Evolutionary conservation across 768 basidiomycete species (phyloP), one percentile per base, ranked within the genome.

Genomic region (Phallus indusiatus): DNA sequence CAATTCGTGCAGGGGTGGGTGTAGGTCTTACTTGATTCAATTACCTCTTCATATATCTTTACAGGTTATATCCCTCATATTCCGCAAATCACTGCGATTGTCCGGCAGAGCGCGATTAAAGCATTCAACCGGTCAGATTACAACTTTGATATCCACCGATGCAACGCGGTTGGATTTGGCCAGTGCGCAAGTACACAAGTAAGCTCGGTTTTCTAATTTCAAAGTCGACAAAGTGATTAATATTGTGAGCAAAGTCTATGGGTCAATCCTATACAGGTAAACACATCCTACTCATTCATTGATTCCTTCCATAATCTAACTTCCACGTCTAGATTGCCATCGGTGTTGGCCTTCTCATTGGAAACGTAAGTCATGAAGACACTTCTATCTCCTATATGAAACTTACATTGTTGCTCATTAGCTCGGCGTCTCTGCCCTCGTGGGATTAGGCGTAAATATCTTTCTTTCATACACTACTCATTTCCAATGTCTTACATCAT

Each of bases 381-480:
- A 22, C 35, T 47, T 47, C 35, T 20, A 22, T 11, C 17, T 55
- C 5, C 47, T 22, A 24, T 18, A 42, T 17, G 21, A 47, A 28
- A 28, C 2, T 28, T 47, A 42, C 54, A 50, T 52, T n/a, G 54
- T 56, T 53, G 24, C 35, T 53, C 24, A 37, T 28, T 52, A 84
- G 77, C 74, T 89, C 18, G 85, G 86, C 5, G 82, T 81, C 63
- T 86, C 85, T 0, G 85, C 85, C 0, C 75, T 89, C 14, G 85
- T 86, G 20, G 85, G 83, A 0, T 69, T 85, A 14, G 81, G 68
- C 55, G 79, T 70, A 69, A 64, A 69, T 64, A 54, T 54, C 56
- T 49, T 12, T 37, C 37, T 21, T 22, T n/a, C 47, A 20, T 10
- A 42, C 4, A 22, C 10, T 17, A 34, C 54, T 42, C 21, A 16